Conservation (phyloP, 2,329 filamentous ascomycete species). For the Claviceps sp. region DNA sequence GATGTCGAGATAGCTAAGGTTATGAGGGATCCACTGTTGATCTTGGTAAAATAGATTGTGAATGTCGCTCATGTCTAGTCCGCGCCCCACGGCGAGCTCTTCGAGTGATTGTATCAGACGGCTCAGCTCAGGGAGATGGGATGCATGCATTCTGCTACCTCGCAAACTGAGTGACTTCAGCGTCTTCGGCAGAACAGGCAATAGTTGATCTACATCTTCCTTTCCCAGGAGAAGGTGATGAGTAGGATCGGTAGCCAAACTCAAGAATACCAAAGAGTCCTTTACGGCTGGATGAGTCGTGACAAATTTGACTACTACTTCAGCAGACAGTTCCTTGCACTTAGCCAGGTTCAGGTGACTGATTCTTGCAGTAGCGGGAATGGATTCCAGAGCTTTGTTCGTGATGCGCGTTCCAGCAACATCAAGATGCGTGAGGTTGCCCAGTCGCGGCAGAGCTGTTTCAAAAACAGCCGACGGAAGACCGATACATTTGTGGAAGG, state of each 20-base stretch:
- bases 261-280: constrained; percentile 54
- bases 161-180: constrained; percentile 64
- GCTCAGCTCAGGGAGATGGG: constrained; percentile 50
- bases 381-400: constrained; percentile 53
- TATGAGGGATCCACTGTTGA: constrained; percentile 33
- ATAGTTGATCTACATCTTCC: constrained; percentile 49
- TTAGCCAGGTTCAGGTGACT: constrained; percentile 70
- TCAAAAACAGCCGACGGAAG: constrained; percentile 56
- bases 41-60: constrained; percentile 48
- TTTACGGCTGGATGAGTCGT: constrained; percentile 55
- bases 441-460: constrained; percentile 55
- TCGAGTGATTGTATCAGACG: constrained; percentile 57
- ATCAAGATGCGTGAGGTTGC: constrained; percentile 61
- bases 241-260: constrained; percentile 57
- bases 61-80: constrained; percentile 52
- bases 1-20: constrained; percentile 63
- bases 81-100: constrained; percentile 60
- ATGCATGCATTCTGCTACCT: constrained; percentile 54
- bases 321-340: constrained; percentile 55
- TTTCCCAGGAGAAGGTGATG: constrained; percentile 59
- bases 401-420: constrained; percentile 68
- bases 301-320: constrained; percentile 57
- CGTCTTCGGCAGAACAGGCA: constrained; percentile 51
- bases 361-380: constrained; percentile 57
- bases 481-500: constrained; percentile 66